These are phyloP conservation scores for Aspergillus asperescens DNA, from an alignment of 495 filamentous ascomycete species.

Conservation along the genomic window DNA sequence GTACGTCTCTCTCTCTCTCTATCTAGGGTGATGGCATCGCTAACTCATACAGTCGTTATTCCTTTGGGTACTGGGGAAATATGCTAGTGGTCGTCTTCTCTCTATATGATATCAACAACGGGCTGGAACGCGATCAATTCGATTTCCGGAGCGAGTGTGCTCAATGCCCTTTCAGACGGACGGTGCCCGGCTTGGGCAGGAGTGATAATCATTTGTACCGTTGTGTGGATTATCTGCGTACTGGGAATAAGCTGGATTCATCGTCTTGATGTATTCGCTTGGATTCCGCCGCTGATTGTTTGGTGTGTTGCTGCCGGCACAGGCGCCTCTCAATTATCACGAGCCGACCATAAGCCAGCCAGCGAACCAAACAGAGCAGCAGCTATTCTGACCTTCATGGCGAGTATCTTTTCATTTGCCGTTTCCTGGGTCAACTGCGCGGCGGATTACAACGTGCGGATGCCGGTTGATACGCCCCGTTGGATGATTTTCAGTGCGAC, in stretches of 20 bases:
- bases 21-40: neutral
- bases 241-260: conserved; percentile 28
- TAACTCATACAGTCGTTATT: conserved; percentile 20
- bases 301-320: conserved; percentile 38
- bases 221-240: conserved; percentile 22
- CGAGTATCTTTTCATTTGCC: conserved; percentile 58
- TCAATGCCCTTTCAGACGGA: conserved; percentile 24
- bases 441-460: conserved; percentile 65
- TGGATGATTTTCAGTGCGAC: conserved; percentile 55
- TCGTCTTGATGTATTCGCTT: conserved; percentile 25
- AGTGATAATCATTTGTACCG: conserved; percentile 25
- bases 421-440: conserved; percentile 61
- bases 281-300: conserved; percentile 35
- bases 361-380: conserved; percentile 50
- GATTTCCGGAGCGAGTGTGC: conserved; percentile 23
- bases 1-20: conserved; percentile 10
- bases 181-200: conserved; percentile 25
- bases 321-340: conserved; percentile 26
- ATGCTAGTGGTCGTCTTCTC: conserved; percentile 27
- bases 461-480: conserved; percentile 47
- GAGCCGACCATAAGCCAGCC: conserved; percentile 33
- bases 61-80: conserved; percentile 30
- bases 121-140: conserved; percentile 30
- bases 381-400: conserved; percentile 56
- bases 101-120: conserved; percentile 26